Percentiles rank a stretch among this genome's conserved stretches.
These are phyloP conservation scores for Penicillium ochrochloron DNA, from an alignment of 495 filamentous ascomycete species.

Conservation along the genomic window DNA sequence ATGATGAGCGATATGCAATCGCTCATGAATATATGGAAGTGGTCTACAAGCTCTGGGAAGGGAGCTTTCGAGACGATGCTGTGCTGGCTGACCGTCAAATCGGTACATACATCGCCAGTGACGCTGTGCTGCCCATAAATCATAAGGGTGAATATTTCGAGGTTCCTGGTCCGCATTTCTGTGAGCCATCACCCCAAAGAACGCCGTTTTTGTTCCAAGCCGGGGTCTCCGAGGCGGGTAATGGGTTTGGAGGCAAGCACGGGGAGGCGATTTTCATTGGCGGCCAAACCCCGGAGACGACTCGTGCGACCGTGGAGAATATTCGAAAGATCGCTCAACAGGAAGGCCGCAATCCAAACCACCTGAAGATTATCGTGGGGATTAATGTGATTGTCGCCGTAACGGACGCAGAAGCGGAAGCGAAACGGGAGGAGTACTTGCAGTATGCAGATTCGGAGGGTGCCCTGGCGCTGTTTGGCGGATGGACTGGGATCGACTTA, in stretches of 20 bases:
- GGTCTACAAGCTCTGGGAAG: conserved; percentile 70
- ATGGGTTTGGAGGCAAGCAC: neutral
- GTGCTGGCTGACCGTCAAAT: conserved; percentile 34
- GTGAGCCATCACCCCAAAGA: neutral
- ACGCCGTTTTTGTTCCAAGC: neutral
- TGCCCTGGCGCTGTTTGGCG: neutral
- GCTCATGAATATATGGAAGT: conserved; percentile 71
- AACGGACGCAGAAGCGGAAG: neutral
- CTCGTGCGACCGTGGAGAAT: neutral
- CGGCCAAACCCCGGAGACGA: neutral
- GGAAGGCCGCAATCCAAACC: neutral
- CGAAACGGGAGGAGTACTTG: neutral
- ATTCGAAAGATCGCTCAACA: conserved; percentile 1
- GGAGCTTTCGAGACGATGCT: conserved; percentile 70
- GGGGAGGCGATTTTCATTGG: neutral
- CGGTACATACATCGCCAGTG: neutral
- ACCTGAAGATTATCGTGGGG: neutral
- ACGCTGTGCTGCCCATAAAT: neutral
- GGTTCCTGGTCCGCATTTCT: neutral
- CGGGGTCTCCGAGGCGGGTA: neutral
- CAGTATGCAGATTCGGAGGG: neutral
- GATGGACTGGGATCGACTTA: conserved; percentile 1
- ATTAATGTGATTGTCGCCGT: neutral
- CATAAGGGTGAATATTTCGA: neutral
- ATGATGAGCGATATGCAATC: conserved; percentile 69